Base-by-base conservation (phyloP, 2,329 filamentous ascomycete genomes). In the Talaromyces sp. region DNA sequence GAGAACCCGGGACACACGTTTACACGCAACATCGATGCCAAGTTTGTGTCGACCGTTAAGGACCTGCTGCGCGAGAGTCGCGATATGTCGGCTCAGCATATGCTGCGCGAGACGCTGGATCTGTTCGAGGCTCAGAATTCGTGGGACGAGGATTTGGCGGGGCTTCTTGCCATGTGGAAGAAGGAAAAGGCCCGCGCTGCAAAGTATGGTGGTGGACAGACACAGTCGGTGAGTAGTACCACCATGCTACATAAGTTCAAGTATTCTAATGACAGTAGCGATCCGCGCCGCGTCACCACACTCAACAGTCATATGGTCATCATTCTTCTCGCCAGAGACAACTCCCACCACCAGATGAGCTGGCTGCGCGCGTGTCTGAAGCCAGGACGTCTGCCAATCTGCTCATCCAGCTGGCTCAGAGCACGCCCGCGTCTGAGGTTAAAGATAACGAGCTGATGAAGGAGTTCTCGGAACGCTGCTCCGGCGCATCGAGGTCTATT, bases 1-100 rank as follows among this genome's bases (percentile, higher is more conserved):
- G 93, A 98, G 75, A 97, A 99, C 73, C 95, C 95, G 0, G 93
- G 93, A 32, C 83, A 84, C 58, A 92, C 87, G 1, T 99, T 99
- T 71, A 96, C 93, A n/a, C 85, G 90, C 67, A 93, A 96, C 73
- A 76, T 98, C 49, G 93, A 97, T 75, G 83, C 88, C 71, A 91
- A 91, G 70, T 98, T 97, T 71, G 85, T 90, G 58, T 83, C 88
- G 49, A 87, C 87, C 0, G 78, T 90, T 17, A 93, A 93, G 77
- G 84, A 90, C 49, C 76, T 96, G 62, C 80, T 98, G 64, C 85
- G 88, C 65, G 80, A 85, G 57, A 85, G 86, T 15, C 84, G 83
- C 64, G 92, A 96, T 71, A 83, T 84, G 25, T 89, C 86, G 68
- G 92, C 96, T 49, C 87, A 89, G 72, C 91, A 95, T 77, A 90